phyloP scores from a whole-genome alignment of 352 stramenopile species.

The Phytophthora pseudosyringae region DNA sequence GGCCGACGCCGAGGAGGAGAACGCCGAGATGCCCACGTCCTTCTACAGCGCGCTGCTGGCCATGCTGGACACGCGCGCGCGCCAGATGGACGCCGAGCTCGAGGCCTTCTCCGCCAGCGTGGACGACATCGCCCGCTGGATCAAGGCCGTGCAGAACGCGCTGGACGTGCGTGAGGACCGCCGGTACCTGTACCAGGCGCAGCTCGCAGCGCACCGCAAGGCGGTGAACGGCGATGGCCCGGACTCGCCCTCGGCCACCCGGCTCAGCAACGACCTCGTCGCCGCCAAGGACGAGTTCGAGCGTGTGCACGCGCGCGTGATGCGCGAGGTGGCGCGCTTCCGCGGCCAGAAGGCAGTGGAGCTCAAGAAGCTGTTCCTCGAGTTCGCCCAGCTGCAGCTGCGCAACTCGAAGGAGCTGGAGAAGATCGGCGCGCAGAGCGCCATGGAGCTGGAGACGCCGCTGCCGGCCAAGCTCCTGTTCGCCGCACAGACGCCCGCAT shows the following conservation, averaged over 20 bases:
- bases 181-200: conserved; percentile 78
- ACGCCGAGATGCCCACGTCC: conserved; percentile 62
- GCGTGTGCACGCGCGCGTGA: conserved; percentile 75
- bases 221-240: conserved; percentile 33
- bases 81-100: conserved; percentile 78
- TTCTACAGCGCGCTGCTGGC: conserved; percentile 71
- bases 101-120: conserved; percentile 64
- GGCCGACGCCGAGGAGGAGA: conserved; percentile 72
- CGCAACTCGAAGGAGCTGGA: conserved; percentile 60
- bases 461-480: conserved; percentile 50
- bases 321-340: conserved; percentile 76
- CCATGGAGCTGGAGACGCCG: conserved; percentile 47
- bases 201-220: conserved; percentile 58
- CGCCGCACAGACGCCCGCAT: conserved; percentile 41
- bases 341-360: conserved; percentile 76
- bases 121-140: conserved; percentile 79
- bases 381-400: conserved; percentile 69
- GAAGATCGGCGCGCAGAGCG: conserved; percentile 54
- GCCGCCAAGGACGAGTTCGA: conserved; percentile 81
- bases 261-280: conserved; percentile 57
- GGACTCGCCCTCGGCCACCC: conserved; percentile 36
- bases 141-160: conserved; percentile 72
- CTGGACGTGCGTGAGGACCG: conserved; percentile 83
- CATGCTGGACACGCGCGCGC: conserved; percentile 76
- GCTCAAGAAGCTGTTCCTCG: conserved; percentile 73